Evolutionary conservation across 163 green algal species (phyloP).

Genomic region (Volvox carteri): DNA sequence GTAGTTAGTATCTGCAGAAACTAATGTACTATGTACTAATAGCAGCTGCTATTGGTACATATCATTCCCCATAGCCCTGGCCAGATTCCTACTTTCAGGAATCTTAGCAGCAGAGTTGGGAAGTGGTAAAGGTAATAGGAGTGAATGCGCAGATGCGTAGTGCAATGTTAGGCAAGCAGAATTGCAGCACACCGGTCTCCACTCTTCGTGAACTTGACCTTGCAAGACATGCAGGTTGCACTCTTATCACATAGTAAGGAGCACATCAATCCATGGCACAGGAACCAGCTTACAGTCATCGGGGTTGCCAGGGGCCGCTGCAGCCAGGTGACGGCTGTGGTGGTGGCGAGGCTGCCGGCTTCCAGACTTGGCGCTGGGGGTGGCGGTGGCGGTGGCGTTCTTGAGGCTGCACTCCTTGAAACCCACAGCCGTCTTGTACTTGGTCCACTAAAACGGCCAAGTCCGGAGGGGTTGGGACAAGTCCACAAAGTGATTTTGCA

Average conservation of each 20-base stretch:
- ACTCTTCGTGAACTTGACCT: no score
- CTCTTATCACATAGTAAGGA: background rate
- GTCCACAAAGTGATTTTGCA: no score
- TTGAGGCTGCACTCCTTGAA: slow-evolving; percentile 26
- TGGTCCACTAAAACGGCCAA: background rate
- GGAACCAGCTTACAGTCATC: slow-evolving; percentile 39
- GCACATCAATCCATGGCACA: no score
- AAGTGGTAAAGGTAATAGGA: no score
- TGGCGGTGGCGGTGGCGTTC: background rate
- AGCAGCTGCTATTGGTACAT: no score
- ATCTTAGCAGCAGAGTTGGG: no score
- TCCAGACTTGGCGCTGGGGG: no score
- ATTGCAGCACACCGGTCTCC: background rate
- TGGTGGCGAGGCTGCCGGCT: background rate
- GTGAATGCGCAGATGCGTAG: no score
- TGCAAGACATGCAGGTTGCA: background rate
- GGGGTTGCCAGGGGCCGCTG: background rate
- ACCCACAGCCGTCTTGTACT: slow-evolving; percentile 38
- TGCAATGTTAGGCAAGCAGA: no score
- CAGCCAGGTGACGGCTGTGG: background rate
- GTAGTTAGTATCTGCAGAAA: no score
- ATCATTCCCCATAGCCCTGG: background rate
- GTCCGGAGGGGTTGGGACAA: no score
- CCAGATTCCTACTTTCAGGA: background rate
- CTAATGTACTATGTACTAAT: no score